Conservation (phyloP, 139 green algal genomes). For the Coccomyxa sp. region DNA sequence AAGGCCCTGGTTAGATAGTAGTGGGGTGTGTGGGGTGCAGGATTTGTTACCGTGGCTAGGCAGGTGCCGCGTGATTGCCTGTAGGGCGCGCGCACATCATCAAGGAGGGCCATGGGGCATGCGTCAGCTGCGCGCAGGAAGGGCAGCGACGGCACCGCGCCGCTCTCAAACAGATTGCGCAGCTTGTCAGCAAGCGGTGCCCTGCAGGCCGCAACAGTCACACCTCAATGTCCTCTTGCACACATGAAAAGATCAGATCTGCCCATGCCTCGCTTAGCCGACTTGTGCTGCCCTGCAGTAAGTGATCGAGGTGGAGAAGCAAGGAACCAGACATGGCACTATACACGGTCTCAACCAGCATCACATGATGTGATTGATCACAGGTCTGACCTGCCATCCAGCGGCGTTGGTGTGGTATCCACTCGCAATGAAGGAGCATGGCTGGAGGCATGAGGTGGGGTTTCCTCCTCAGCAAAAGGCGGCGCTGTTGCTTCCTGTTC, state of each 20-base stretch:
- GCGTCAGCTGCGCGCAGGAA: conserved; percentile 68
- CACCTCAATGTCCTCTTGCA: background rate
- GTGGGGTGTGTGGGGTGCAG: background rate
- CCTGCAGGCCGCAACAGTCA: conserved; percentile 13
- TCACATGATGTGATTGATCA: conserved; percentile 4
- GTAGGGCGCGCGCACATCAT: conserved; percentile 1
- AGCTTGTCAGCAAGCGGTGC: conserved; percentile 48
- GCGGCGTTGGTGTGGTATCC: too few species aligned
- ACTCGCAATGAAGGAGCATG: too few species aligned
- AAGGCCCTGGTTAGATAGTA: background rate
- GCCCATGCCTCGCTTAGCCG: background rate
- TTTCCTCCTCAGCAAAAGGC: too few species aligned
- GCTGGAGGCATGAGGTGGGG: too few species aligned
- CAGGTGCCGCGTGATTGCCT: background rate
- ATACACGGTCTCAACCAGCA: background rate
- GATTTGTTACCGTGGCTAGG: background rate
- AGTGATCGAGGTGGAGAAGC: background rate
- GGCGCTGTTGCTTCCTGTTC: too few species aligned
- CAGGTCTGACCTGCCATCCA: too few species aligned
- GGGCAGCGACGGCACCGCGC: conserved; percentile 72
- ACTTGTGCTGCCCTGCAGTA: background rate
- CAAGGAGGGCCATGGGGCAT: conserved; percentile 62
- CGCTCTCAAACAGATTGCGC: conserved; percentile 55
- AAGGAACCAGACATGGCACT: background rate
- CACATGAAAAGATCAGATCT: background rate